Evolutionary conservation across 805 yeast genomes (phyloP).

Genomic region (Isabelozyma pseudorhagii): DNA sequence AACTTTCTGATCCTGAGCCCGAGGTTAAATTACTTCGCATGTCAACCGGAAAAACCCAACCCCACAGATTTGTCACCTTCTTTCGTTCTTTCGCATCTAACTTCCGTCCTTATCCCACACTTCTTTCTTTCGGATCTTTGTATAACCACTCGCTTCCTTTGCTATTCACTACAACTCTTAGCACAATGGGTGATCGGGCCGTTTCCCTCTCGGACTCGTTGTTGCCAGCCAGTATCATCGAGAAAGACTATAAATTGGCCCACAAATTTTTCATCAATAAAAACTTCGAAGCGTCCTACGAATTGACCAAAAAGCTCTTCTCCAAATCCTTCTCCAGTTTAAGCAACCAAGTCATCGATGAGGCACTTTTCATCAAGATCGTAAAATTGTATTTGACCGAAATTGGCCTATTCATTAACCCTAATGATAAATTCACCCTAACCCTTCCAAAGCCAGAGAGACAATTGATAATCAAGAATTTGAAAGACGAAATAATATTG

Average conservation of each 20-base stretch:
- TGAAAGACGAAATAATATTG: conserved; percentile 15
- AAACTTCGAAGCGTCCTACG: conserved; percentile 31
- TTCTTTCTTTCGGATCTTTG: background rate
- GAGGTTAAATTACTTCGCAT: background rate
- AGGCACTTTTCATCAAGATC: conserved; percentile 29
- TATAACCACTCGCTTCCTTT: too few species aligned
- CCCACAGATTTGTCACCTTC: background rate
- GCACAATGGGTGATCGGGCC: background rate
- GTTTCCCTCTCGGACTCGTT: background rate
- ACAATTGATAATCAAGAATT: conserved; percentile 9
- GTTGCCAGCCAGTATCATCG: conserved; percentile 4
- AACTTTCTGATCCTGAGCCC: background rate
- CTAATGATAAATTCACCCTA: background rate
- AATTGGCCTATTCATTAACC: conserved; percentile 19
- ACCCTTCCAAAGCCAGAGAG: conserved; percentile 3
- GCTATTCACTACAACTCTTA: too few species aligned
- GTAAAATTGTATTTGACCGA: conserved; percentile 34
- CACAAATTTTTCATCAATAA: conserved; percentile 38
- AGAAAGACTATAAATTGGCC: conserved; percentile 27
- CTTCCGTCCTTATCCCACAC: background rate
- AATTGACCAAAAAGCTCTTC: conserved; percentile 20
- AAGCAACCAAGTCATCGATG: conserved; percentile 20
- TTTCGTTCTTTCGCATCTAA: background rate
- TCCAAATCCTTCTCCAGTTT: conserved; percentile 16
- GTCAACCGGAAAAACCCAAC: background rate